These are phyloP conservation scores for Rusavskia elegans DNA, from an alignment of 495 filamentous ascomycete species.

Conservation along the genomic window DNA sequence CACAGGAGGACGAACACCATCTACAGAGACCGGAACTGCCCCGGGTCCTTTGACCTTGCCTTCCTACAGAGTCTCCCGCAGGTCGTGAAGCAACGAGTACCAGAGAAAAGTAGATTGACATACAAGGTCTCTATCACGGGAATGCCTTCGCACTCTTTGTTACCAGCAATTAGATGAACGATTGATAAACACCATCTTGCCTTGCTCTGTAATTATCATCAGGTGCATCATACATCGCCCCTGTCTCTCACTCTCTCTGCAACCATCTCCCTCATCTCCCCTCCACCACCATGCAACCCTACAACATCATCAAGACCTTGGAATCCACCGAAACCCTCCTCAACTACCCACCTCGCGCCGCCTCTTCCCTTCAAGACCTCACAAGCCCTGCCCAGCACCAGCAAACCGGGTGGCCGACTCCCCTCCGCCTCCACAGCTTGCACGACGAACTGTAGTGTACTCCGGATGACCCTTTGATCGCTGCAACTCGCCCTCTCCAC, in stretches of 20 bases:
- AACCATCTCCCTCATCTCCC: constrained; percentile 4
- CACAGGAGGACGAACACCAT: no score
- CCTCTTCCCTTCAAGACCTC: constrained; percentile 46
- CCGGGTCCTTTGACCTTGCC: no score
- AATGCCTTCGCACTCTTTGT: no score
- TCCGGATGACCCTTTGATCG: constrained; percentile 83
- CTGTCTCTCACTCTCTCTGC: not conserved
- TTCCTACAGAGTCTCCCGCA: no score
- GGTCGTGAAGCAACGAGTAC: no score
- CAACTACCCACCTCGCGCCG: constrained; percentile 62
- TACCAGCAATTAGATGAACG: no score
- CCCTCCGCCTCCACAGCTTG: constrained; percentile 81
- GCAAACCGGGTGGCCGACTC: constrained; percentile 71
- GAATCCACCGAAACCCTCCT: constrained; percentile 71
- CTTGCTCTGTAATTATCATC: not conserved
- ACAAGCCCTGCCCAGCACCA: constrained; percentile 80
- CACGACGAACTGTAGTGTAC: constrained; percentile 62
- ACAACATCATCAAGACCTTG: constrained; percentile 22
- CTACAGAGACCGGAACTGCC: no score
- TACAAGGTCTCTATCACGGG: not conserved
- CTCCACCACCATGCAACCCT: constrained; percentile 5
- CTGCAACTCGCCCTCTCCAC: constrained; percentile 88
- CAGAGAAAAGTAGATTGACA: not conserved
- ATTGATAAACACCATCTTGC: no score
- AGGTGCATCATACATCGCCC: not conserved